Evolutionary conservation across 2,329 filamentous ascomycete genomes (phyloP).

Genomic region (Aspergillus piperis): DNA sequence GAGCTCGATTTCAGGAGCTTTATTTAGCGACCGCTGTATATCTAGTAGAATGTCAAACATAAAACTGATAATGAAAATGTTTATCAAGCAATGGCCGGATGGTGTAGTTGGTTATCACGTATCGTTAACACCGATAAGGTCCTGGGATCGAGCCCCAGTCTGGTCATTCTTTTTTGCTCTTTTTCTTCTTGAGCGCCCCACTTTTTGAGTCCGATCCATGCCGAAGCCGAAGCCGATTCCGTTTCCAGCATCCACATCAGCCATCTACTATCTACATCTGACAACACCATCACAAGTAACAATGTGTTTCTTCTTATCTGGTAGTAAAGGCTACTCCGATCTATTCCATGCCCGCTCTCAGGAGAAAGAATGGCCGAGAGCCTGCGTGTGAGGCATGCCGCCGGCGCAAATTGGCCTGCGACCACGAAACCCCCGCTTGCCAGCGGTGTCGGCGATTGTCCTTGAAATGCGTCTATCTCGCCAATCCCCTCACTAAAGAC

Average conservation of each 20-base stretch:
- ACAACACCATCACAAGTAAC: not conserved
- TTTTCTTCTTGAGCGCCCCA: too few relatives aligned
- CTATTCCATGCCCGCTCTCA: not conserved
- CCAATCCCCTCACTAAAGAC: not conserved
- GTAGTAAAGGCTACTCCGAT: not conserved
- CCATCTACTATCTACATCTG: not conserved
- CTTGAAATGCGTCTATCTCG: constrained; percentile 4
- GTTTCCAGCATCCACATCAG: not conserved
- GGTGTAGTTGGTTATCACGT: constrained; percentile 39
- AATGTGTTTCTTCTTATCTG: not conserved
- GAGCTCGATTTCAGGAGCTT: too few relatives aligned
- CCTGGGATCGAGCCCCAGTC: constrained; percentile 12
- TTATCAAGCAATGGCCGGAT: constrained; percentile 26
- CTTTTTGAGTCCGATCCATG: not conserved
- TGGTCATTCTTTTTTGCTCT: constrained; percentile 1
- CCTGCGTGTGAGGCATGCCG: constrained; percentile 8
- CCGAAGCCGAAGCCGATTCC: constrained; percentile 8
- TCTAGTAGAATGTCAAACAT: rapidly evolving
- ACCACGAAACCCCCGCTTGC: constrained; percentile 1
- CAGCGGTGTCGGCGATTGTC: constrained; percentile 3
- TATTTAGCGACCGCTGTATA: too few relatives aligned
- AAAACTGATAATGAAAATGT: rapidly evolving
- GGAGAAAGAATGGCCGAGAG: constrained; percentile 7
- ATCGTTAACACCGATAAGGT: constrained; percentile 21
- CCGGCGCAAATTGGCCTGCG: constrained; percentile 8